These are phyloP conservation scores for Aechmea fasciata DNA, from an alignment of 176 grass and related monocot genomes.

Conservation along the genomic window DNA sequence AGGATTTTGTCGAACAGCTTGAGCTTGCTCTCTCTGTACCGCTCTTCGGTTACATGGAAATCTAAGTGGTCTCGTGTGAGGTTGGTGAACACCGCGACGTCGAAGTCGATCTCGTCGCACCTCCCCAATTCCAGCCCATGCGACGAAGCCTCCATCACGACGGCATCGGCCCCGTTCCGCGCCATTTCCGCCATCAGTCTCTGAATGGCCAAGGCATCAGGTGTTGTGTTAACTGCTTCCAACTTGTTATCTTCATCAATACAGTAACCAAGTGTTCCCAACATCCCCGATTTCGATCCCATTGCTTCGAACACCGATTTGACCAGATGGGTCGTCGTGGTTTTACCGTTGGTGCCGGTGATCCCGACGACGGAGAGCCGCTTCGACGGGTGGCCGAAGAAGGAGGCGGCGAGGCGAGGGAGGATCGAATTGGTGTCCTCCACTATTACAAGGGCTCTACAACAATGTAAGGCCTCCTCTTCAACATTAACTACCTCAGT, in stretches of 20 bases:
- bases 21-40: conserved; percentile 11
- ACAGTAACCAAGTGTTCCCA: conserved; percentile 17
- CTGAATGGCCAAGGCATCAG: conserved; percentile 10
- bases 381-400: conserved; percentile 18
- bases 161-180: conserved; percentile 17
- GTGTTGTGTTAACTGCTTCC: conserved; percentile 5
- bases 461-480: conserved; percentile 2
- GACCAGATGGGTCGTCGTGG: conserved; percentile 17
- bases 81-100: conserved; percentile 21
- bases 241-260: conserved; percentile 18
- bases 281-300: conserved; percentile 16
- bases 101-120: conserved; percentile 24
- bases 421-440: conserved; percentile 16
- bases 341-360: conserved; percentile 18
- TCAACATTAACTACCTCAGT: conserved; percentile 13
- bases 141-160: conserved; percentile 19
- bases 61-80: conserved; percentile 15
- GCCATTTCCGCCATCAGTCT: conserved; percentile 23
- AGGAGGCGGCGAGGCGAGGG: conserved; percentile 11
- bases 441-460: conserved; percentile 16
- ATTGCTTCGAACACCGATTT: conserved; percentile 23
- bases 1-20: conserved; percentile 18
- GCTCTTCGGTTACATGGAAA: conserved; percentile 16
- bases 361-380: conserved; percentile 19
- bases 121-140: conserved; percentile 9